Base-by-base conservation (phyloP, 2,329 filamentous ascomycete species). In the Chaetomiaceae sp. region DNA sequence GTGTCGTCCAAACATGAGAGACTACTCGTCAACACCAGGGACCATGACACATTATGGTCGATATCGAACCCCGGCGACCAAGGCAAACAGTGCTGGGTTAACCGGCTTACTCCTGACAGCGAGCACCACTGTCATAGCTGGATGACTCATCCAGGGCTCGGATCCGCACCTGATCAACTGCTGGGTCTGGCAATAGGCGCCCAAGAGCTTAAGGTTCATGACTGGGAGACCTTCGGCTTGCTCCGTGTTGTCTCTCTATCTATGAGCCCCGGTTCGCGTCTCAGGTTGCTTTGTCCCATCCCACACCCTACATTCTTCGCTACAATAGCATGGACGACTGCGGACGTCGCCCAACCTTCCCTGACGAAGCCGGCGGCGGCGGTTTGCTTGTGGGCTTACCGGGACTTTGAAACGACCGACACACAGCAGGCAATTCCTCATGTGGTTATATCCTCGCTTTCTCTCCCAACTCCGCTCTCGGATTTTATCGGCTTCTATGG, bases 21-120 rank as follows among this genome's bases (percentile, higher is more conserved):
- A 10, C 40, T 57, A 10, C 37, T 58, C 2, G 29, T 51, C 8
- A 53, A 45, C 15, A 48, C 45, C 5, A 44, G 51, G 20, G n/a
- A 43, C 10, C 33, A 44, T 1, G 46, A 50, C 30, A 47, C 43
- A 12, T 38, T 58, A 1, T 56, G 53, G 55, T 12, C 47, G 5
- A n/a, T 57, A 10, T 40, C 45, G 5, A 30, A 38, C n/a, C 30
- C 38, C 12, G 29, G 22, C 10, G 29, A 38, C n/a, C 30, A 42
- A 17, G 29, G 22, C 10, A 35, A 43, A 27, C 35, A 26, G 4
- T 2, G 2, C 5, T 50, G 36, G 47, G 35, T 39, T n/a, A n/a
- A n/a, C n/a, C n/a, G n/a, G n/a, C n/a, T n/a, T n/a, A n/a, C n/a
- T n/a, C n/a, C n/a, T n/a, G n/a, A n/a, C n/a, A n/a, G n/a, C n/a